These are phyloP conservation scores for Helicostylum pulchrum DNA, from an alignment of 192 early-diverging fungal genomes.

Conservation along the genomic window DNA sequence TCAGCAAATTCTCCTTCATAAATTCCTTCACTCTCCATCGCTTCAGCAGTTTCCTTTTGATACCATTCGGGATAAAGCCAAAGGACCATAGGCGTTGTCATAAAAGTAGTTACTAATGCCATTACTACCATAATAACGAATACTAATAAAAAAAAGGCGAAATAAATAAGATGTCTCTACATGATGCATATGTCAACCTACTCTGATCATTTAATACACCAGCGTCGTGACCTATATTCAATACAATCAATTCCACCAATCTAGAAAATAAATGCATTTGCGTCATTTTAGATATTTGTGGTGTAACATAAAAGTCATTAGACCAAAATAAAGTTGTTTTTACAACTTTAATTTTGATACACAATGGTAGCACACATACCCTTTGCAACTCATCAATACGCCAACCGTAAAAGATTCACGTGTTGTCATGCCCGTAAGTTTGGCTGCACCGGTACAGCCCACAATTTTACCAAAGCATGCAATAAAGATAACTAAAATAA, in stretches of 20 bases:
- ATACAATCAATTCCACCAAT: conserved; percentile 91
- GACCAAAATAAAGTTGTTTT: background rate
- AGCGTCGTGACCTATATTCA: conserved; percentile 88
- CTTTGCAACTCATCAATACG: conserved; percentile 94
- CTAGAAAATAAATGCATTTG: conserved; percentile 28
- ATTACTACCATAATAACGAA: conserved; percentile 53
- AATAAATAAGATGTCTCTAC: background rate
- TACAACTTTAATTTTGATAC: background rate
- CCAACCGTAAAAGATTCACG: conserved; percentile 86
- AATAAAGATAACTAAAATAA: conserved; percentile 70
- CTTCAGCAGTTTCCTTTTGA: conserved; percentile 38
- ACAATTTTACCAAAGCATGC: conserved; percentile 85
- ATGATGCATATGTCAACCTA: conserved; percentile 9
- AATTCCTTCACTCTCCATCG: conserved; percentile 14
- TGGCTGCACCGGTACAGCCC: conserved; percentile 72
- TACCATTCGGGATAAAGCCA: conserved; percentile 72
- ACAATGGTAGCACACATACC: conserved; percentile 32
- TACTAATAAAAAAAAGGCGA: conserved; percentile 18
- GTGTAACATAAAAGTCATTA: conserved; percentile 17
- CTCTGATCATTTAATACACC: conserved; percentile 70
- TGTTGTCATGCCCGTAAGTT: conserved; percentile 66
- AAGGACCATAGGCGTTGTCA: conserved; percentile 77
- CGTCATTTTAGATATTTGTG: no score
- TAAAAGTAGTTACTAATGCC: conserved; percentile 71
- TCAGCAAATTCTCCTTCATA: conserved; percentile 25